These are phyloP conservation scores for Penicillium sumatraense DNA, from an alignment of 2,329 filamentous ascomycete species.

Conservation along the genomic window DNA sequence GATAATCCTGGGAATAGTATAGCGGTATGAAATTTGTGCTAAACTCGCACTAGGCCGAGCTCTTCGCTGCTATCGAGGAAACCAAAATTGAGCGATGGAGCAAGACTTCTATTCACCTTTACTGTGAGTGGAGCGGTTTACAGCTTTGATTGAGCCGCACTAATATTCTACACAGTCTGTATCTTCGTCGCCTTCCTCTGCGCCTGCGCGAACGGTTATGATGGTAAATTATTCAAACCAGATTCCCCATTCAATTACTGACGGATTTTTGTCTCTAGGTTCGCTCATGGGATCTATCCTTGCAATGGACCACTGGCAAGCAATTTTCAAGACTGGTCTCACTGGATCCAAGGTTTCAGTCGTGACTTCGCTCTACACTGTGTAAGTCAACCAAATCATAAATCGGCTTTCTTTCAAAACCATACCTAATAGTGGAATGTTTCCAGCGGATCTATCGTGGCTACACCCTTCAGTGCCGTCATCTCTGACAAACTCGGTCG, in stretches of 20 bases:
- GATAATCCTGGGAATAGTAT: no score
- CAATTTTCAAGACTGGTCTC: slow-evolving; percentile 45
- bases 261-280: slow-evolving; percentile 17
- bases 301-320: slow-evolving; percentile 40
- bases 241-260: no score
- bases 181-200: slow-evolving; percentile 49
- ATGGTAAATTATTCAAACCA: slow-evolving; percentile 19
- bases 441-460: slow-evolving; percentile 45
- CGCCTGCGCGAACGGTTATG: slow-evolving; percentile 38
- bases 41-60: slow-evolving; percentile 46
- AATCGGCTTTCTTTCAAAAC: not conserved
- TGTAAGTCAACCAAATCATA: slow-evolving; percentile 46
- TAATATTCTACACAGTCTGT: slow-evolving; percentile 34
- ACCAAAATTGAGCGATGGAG: slow-evolving; percentile 46
- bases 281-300: slow-evolving; percentile 37
- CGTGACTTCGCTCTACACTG: slow-evolving; percentile 52
- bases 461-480: slow-evolving; percentile 47
- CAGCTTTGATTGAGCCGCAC: slow-evolving; percentile 6
- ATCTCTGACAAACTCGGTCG: slow-evolving; percentile 53
- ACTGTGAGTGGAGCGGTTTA: slow-evolving; percentile 32
- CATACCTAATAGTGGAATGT: not conserved
- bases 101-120: slow-evolving; percentile 33
- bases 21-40: not conserved
- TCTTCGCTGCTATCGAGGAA: slow-evolving; percentile 54
- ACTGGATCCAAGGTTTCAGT: slow-evolving; percentile 48